These are phyloP conservation scores for Gracilaria vermiculophylla DNA, from an alignment of 23 red algal species.

Conservation along the genomic window DNA sequence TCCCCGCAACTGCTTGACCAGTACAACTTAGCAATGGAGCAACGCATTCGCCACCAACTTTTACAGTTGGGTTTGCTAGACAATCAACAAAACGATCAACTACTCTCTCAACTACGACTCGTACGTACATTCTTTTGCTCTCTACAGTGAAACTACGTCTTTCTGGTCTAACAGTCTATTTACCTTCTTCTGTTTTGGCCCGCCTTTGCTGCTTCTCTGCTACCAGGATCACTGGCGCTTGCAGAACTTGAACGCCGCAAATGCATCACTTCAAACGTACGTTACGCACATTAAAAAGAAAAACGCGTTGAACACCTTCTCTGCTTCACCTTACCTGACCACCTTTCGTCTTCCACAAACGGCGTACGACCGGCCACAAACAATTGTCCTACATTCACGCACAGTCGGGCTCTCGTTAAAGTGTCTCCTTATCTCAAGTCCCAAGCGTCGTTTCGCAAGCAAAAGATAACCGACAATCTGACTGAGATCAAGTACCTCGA, in stretches of 20 bases:
- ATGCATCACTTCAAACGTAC: neutral
- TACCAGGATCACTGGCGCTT: conserved; percentile 11
- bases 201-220: neutral
- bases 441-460: conserved; percentile 11
- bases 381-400: neutral
- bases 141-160: neutral
- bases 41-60: conserved; percentile 31
- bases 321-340: neutral
- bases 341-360: neutral
- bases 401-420: conserved; percentile 6
- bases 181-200: neutral
- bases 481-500: conserved; percentile 46
- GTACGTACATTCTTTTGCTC: neutral
- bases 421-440: conserved; percentile 10
- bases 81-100: conserved; percentile 15
- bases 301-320: neutral
- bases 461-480: conserved; percentile 25
- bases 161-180: neutral
- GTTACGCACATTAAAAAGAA: neutral
- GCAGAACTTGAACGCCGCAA: conserved; percentile 15
- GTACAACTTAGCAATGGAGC: conserved; percentile 15
- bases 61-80: conserved; percentile 42
- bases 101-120: conserved; percentile 39
- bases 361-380: neutral
- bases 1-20: conserved; percentile 14